Base-by-base conservation (phyloP, 805 yeast species). In the Myxozyma neglecta region DNA sequence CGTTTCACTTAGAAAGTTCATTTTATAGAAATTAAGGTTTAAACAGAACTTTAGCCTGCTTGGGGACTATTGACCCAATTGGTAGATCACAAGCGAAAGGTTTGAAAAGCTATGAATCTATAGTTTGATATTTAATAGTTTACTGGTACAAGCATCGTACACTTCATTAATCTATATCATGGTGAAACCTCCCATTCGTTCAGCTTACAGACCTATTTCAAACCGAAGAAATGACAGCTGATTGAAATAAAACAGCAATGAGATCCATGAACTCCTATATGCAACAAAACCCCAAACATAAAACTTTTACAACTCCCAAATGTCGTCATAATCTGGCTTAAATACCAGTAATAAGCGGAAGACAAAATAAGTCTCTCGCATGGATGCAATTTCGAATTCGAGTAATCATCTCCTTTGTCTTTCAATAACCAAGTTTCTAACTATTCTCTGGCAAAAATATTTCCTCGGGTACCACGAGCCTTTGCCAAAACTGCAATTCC, bases 401-500 rank as follows among this genome's bases (percentile, higher is more conserved):
- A 39, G 13, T 39, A 39, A 39, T n/a, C n/a, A 11, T 39, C 9
- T 9, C 42, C 42, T 13, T 13, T n/a, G n/a, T 39, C 42, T n/a
- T 39, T 39, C 42, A 39, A 24, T 39, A 39, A 39, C n/a, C n/a
- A 11, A 13, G 3, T 13, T n/a, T 3, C 20, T 16, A n/a, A 9
- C 24, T 53, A 58, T 45, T 53, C 57, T 37, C 43, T 32, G 13
- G 60, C 62, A 46, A 61, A 55, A 14, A 61, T n/a, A n/a, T 55
- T 53, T n/a, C 65, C 65, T 35, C 61, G 55, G 6, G 65, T 53
- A 29, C 56, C 58, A 18, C 61, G 43, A 13, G 57, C 55, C 57
- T 61, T 63, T 13, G 66, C 63, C 14, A 63, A 37, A 3, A 63
- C 46, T 29, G 66, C 64, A n/a, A 62, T 39, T 35, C 60, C 60